These are phyloP conservation scores for Fusarium zealandicum DNA, from an alignment of 2,329 filamentous ascomycete genomes.

Conservation along the genomic window DNA sequence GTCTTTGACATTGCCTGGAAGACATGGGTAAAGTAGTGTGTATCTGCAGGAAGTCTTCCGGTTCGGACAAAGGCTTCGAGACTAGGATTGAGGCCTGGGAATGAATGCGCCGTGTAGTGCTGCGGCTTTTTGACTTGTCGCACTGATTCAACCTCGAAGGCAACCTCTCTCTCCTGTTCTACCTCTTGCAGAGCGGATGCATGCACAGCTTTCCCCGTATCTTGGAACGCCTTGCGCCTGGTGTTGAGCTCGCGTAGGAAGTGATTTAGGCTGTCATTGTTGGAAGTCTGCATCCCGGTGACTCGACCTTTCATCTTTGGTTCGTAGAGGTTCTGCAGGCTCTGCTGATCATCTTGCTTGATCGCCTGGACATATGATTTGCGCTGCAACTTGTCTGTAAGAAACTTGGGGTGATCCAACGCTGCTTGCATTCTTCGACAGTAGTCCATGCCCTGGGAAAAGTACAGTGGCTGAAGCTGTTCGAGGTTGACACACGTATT, in stretches of 20 bases:
- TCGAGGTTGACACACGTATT: constrained; percentile 67
- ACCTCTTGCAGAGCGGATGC: constrained; percentile 66
- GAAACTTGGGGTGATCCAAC: constrained; percentile 52
- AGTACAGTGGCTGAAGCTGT: constrained; percentile 64
- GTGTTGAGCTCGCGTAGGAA: constrained; percentile 35
- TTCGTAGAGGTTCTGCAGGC: constrained; percentile 65
- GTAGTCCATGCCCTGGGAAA: constrained; percentile 66
- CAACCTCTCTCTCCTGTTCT: constrained; percentile 64
- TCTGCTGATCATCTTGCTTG: constrained; percentile 62
- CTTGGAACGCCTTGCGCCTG: constrained; percentile 34
- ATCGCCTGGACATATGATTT: constrained; percentile 43
- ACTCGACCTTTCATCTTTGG: constrained; percentile 34
- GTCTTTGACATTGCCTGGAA: constrained; percentile 45
- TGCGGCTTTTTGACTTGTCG: constrained; percentile 60
- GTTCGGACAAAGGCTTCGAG: constrained; percentile 56
- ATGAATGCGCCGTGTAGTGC: constrained; percentile 51
- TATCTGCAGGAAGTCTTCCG: constrained; percentile 52
- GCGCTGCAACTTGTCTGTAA: constrained; percentile 49
- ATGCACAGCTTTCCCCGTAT: constrained; percentile 45
- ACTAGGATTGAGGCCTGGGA: constrained; percentile 56
- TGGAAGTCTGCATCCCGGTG: constrained; percentile 12
- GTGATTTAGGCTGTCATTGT: constrained; percentile 18
- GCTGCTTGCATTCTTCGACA: constrained; percentile 61
- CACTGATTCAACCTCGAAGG: constrained; percentile 63
- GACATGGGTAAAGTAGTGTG: constrained; percentile 47